Evolutionary conservation across 495 filamentous ascomycete genomes (phyloP), one percentile per base, ranked within the genome.

Genomic region (Hyphodiscus hymeniophilus): DNA sequence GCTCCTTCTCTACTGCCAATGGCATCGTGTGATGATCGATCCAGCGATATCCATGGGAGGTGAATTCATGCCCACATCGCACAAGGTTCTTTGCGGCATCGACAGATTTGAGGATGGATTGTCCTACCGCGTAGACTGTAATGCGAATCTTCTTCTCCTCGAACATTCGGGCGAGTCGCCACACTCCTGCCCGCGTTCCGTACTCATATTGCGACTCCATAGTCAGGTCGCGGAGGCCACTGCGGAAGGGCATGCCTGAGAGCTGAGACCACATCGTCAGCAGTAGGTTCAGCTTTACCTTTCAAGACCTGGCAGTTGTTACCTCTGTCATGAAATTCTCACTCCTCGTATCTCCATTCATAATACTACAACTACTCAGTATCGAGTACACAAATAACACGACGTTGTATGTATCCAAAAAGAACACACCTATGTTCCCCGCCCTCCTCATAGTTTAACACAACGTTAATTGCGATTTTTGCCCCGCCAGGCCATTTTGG

Each of bases 391-490:
- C n/a, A n/a, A n/a, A n/a, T n/a, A n/a, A n/a, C n/a, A n/a, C n/a
- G n/a, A n/a, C n/a, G n/a, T n/a, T n/a, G n/a, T n/a, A n/a, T n/a
- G n/a, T n/a, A n/a, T n/a, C n/a, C n/a, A n/a, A n/a, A 5, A 23
- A 43, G 8, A 18, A 42, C 13, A 28, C 45, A 5, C 48, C 47
- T 38, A 48, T 51, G 18, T 7, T 47, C 7, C 11, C 33, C 17
- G 30, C 23, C 33, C 7, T 47, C 12, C 77, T 79, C 16, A 36
- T 69, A 66, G 51, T 67, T 67, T 24, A 67, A 58, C 11, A 67
- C 56, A 48, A 67, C 66, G 3, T 58, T 63, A 10, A 67, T 49
- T 21, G 57, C 57, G 12, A 66, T 66, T 45, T 65, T 66, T n/a
- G 66, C 66, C 16, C 55, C 48, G 38, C 55, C 54, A 7, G 66